Base-by-base conservation (phyloP, 495 filamentous ascomycete species). In the Xylaria acuta region DNA sequence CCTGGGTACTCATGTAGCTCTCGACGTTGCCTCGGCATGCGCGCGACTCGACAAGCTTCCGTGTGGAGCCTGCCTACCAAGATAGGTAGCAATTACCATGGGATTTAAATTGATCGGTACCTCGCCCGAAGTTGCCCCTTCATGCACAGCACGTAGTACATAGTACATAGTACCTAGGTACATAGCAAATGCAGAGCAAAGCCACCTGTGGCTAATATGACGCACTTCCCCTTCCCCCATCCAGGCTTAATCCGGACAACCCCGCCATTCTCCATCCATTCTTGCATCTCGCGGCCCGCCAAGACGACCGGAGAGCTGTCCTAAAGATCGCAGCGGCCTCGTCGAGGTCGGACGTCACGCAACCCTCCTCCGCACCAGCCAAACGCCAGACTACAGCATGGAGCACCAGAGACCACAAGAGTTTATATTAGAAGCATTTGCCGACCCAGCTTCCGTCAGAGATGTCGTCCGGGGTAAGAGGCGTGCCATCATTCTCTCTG, bases 381-480 rank as follows among this genome's bases (percentile, higher is more conserved):
- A 32, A 74, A 67, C 60, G 18, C 14, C 36, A n/a, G 9, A 63
- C 5, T 20, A 3, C 67, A 79, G 73, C 71, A 89, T 89, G 87
- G 85, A 88, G 66, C 80, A 82, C 73, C 84, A 81, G 64, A 86
- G 86, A 77, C 89, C 92, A 77, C 93, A 92, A 75, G 92, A 95
- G 80, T 95, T 94, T 84, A 90, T 92, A 72, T 86, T 95, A 79
- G 92, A 95, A 81, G 91, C 94, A 75, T 93, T 95, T 80, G 91
- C 92, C 71, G 93, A 95, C 80, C 92, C 91, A 58, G 86, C 86
- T 34, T 92, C 90, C 74, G 93, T 97, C 74, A 92, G 92, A 78
- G 96, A 98, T 81, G 90, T 99, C 27, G 88, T 98, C 38, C 93
- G 95, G 89, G 95, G 96, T 97, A 83, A 73, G 78, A 40, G 16